phyloP scores from a whole-genome alignment of 768 basidiomycete genomes.

The Lentinula edodes region DNA sequence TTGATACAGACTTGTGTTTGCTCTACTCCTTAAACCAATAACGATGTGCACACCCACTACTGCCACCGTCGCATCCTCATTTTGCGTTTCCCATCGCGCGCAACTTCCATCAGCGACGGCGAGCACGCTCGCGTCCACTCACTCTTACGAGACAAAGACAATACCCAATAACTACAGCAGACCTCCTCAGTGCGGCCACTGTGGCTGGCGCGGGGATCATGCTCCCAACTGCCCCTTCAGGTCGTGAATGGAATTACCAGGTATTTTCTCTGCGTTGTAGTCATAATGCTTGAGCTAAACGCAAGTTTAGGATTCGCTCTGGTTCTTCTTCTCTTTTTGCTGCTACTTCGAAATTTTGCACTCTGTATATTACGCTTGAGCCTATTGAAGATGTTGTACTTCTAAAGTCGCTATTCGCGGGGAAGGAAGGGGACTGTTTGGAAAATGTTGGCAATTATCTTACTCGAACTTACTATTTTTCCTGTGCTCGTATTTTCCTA shows the following conservation, averaged over 20 bases:
- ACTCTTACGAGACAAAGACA: not conserved
- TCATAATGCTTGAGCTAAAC: not conserved
- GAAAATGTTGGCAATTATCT: not conserved
- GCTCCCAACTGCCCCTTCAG: slow-evolving; percentile 63
- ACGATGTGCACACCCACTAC: not conserved
- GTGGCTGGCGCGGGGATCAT: slow-evolving; percentile 61
- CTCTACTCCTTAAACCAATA: not conserved
- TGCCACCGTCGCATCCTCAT: not conserved
- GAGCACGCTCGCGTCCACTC: not conserved
- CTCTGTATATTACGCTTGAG: not conserved
- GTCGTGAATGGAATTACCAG: slow-evolving; percentile 22
- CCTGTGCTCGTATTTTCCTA: not conserved
- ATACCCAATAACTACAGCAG: slow-evolving; percentile 31
- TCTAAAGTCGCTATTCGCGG: not conserved
- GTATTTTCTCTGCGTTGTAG: not conserved
- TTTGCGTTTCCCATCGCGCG: not conserved
- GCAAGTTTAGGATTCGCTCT: not conserved
- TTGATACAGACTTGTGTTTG: not conserved
- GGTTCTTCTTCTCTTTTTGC: not conserved
- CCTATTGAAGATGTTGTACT: not conserved
- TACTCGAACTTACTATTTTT: not conserved
- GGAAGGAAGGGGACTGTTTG: not conserved
- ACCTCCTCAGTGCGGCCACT: slow-evolving; percentile 72
- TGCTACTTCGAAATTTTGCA: not conserved
- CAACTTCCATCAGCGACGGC: not conserved